Base-by-base conservation (phyloP, 2,329 filamentous ascomycete genomes). In the Chaetomium olivaceum region DNA sequence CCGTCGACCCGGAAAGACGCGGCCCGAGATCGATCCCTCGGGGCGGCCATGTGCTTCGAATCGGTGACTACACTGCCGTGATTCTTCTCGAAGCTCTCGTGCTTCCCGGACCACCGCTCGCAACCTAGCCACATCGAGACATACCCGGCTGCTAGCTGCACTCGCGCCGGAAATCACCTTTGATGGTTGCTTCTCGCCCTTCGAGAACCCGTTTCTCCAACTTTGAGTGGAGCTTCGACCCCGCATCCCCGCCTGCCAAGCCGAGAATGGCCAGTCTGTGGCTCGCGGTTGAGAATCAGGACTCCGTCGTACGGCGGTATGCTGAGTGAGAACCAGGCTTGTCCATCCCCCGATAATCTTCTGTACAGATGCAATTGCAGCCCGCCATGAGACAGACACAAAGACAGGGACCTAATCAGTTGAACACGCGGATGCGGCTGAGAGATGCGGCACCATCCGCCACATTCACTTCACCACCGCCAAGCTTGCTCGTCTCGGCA, bases 401-500 rank as follows among this genome's bases (percentile, higher is more conserved):
- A 51, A 27, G 23, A 51, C 33, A 9, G 33, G 33, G 16, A n/a
- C n/a, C n/a, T n/a, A n/a, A n/a, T n/a, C n/a, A n/a, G n/a, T n/a
- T n/a, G n/a, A 51, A 6, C 48, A 51, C 48, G 12, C 11, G 16
- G 51, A 12, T 48, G n/a, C 46, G 46, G 21, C 21, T 23, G 46
- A 48, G 12, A 16, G 52, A 54, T 4, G 9, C 48, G 21, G 9
- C 48, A 7, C 7, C 51, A 36, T 12, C 33, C 33, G 33, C 33
- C 11, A 36, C 8, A 36, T 36, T 12, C 33, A 36, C 3, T n/a
- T 27, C 19, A 19, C 51, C 25, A 54, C 29, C 21, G 50, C 50
- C 50, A 52, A 52, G 50, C 7, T 8, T 27, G 23, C 21, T 43
- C 39, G 51, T 54, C 25, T 43, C 56, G 57, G 57, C 57, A 59